A percentile compares a stretch with the other conserved stretches of the same genome.
Conservation (phyloP, 352 stramenopile genomes). For the Globisporangium cylindrosporum region DNA sequence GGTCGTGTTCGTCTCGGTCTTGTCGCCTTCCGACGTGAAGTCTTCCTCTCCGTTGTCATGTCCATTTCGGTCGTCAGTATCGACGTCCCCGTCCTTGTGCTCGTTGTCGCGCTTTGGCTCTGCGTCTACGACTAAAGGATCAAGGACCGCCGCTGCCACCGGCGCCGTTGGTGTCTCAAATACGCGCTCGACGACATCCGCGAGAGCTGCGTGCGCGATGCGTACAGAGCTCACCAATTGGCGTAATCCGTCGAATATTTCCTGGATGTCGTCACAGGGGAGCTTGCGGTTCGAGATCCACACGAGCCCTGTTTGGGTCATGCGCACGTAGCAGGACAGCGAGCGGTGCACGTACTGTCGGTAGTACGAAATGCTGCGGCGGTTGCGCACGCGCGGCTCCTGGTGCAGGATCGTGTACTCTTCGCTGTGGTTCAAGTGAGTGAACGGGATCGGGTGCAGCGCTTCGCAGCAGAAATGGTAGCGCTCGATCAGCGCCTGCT, state of each 20-base stretch:
- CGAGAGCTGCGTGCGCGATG: constrained; percentile 37
- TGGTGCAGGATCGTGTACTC: constrained; percentile 17
- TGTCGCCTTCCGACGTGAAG: constrained; percentile 14
- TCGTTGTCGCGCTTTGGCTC: not conserved
- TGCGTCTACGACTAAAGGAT: not conserved
- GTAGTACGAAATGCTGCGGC: constrained; percentile 21
- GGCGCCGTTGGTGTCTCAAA: constrained; percentile 23
- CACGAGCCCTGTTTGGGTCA: constrained; percentile 73
- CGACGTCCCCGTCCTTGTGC: not conserved
- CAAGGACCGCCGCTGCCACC: not conserved
- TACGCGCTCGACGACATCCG: constrained; percentile 31
- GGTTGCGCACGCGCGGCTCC: constrained; percentile 17
- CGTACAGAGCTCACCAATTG: constrained; percentile 48
- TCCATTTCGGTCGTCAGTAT: not conserved
- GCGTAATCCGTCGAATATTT: constrained; percentile 61
- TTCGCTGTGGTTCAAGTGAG: constrained; percentile 22
- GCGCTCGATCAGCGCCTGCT: constrained; percentile 50
- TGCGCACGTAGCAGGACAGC: constrained; percentile 20
- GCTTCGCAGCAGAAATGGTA: constrained; percentile 76
- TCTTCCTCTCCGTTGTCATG: not conserved
- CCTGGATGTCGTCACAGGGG: constrained; percentile 62
- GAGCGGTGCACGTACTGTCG: constrained; percentile 23
- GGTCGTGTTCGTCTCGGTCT: constrained; percentile 19
- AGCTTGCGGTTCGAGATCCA: constrained; percentile 84
- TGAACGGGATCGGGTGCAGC: constrained; percentile 30